Conservation (phyloP, 495 filamentous ascomycete genomes). For the Zalerion maritima region DNA sequence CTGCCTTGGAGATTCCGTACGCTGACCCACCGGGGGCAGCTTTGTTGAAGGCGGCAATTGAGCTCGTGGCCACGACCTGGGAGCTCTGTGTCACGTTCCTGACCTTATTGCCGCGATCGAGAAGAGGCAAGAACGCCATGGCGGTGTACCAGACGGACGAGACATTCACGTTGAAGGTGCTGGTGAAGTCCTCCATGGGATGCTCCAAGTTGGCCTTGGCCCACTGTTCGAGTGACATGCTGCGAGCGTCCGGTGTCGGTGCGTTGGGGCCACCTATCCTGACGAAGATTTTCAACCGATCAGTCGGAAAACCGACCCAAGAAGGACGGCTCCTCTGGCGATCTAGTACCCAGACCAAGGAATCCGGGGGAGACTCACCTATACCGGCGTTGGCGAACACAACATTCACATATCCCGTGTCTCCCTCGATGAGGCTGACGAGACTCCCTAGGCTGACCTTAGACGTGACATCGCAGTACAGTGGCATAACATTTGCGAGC, state of each 20-base stretch:
- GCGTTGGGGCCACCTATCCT: conserved; percentile 40
- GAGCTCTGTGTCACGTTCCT: conserved; percentile 36
- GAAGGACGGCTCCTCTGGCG: too few species aligned
- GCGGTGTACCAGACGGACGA: conserved; percentile 47
- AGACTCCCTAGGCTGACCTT: conserved; percentile 41
- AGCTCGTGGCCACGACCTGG: conserved; percentile 50
- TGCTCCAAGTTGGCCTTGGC: conserved; percentile 34
- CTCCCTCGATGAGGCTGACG: conserved; percentile 34
- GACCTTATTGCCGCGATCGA: conserved; percentile 46
- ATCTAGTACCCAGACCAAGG: too few species aligned
- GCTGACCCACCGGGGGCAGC: conserved; percentile 40
- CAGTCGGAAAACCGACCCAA: too few species aligned
- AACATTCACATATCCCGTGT: conserved; percentile 46
- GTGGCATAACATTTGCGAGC: conserved; percentile 37
- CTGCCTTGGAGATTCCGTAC: conserved; percentile 52
- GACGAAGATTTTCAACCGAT: too few species aligned
- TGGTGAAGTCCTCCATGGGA: conserved; percentile 41
- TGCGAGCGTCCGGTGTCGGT: conserved; percentile 14
- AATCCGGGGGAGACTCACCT: too few species aligned
- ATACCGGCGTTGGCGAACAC: conserved; percentile 55
- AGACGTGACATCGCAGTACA: conserved; percentile 52
- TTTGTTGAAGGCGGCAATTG: conserved; percentile 46
- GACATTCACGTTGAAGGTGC: conserved; percentile 44
- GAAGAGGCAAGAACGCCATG: conserved; percentile 46
- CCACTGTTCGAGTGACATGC: conserved; percentile 38